Base-by-base conservation (phyloP, 192 early-diverging fungal genomes). In the Rhizophagus sp. region DNA sequence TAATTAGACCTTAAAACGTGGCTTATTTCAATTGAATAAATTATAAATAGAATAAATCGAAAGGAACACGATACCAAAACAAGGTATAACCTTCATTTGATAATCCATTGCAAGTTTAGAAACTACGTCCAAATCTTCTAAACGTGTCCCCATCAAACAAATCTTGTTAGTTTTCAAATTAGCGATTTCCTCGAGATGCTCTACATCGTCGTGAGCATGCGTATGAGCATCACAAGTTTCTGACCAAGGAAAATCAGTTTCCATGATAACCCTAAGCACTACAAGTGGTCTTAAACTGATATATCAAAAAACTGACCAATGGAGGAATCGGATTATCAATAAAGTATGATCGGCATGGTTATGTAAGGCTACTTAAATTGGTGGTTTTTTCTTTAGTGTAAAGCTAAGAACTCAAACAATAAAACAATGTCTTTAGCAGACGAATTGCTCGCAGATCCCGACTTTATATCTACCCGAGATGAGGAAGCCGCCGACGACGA, bases 371-470 rank as follows among this genome's bases (percentile, higher is more conserved):
- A 41, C 39, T 36, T 36, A 41, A 7, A 36, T 36, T 36, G 4
- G 2, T 36, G 2, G 2, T 0, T 41, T 41, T 47, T 47, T 12
- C 44, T 2, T 47, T 47, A 30, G 1, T 12, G 44, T 11, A 47
- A 41, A 47, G 44, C 11, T 47, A 47, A n/a, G 11, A 47, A 47
- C 11, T 47, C 44, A 13, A 75, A 36, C 34, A 36, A 36, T 36
- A 36, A 30, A 0, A 36, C 27, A 64, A 93, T 93, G 92, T 85
- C 92, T 67, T 86, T 95, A 80, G 93, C 95, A 52, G 93, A 96
- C 75, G 96, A 97, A 81, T 84, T 97, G 36, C 86, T 95, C 24
- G 92, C 92, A n/a, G 97, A 99, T 78, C 88, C 96, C 34, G 94
- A 96, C 63, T 93, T 94, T 57, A 86, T 90, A 57, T 89, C 85